Conservation (phyloP, 2,329 filamentous ascomycete genomes). For the Aspergillus uvarum region DNA sequence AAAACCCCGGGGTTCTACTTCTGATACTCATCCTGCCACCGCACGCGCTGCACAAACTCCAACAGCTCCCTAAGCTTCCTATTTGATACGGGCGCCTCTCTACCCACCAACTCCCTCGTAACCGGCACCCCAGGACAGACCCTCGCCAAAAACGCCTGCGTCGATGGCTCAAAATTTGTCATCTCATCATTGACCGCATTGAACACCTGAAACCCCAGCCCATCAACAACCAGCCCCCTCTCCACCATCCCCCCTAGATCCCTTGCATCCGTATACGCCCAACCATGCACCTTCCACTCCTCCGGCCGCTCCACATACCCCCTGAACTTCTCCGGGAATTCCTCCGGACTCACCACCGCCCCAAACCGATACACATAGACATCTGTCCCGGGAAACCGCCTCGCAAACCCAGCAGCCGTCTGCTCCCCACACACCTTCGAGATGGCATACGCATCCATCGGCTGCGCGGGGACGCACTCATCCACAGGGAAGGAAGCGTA, state of each 20-base stretch:
- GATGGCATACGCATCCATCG: constrained; percentile 63
- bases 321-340: constrained; percentile 55
- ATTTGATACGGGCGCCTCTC: constrained; percentile 62
- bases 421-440: constrained; percentile 61
- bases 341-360: constrained; percentile 61
- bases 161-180: constrained; percentile 52
- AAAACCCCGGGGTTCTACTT: background rate
- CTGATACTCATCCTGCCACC: constrained; percentile 16
- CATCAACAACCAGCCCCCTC: constrained; percentile 52
- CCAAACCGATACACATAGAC: constrained; percentile 62
- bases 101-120: constrained; percentile 57
- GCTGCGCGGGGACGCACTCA: constrained; percentile 59
- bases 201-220: constrained; percentile 63
- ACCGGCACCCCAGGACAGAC: constrained; percentile 52
- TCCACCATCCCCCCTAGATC: constrained; percentile 64
- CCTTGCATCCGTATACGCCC: constrained; percentile 62
- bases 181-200: constrained; percentile 65
- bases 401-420: constrained; percentile 57
- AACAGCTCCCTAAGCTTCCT: constrained; percentile 59
- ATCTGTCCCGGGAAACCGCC: constrained; percentile 52
- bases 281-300: constrained; percentile 58
- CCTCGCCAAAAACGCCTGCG: constrained; percentile 53
- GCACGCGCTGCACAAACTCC: constrained; percentile 59
- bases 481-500: constrained; percentile 60
- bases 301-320: constrained; percentile 53